phyloP scores from a whole-genome alignment of 805 yeast genomes.

The Metschnikowia amazonensis region DNA sequence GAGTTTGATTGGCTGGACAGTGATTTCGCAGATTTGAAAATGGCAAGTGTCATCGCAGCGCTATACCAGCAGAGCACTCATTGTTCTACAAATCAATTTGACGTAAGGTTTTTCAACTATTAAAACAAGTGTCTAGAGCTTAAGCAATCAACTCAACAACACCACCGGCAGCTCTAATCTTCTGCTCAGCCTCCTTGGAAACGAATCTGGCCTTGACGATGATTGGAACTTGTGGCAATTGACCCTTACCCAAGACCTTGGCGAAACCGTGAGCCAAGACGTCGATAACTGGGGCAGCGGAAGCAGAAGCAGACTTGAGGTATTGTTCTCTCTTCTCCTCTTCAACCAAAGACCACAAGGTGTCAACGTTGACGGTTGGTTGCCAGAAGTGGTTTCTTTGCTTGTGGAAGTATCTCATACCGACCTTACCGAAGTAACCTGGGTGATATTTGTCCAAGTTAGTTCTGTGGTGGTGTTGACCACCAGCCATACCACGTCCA shows the following conservation, averaged over 20 bases:
- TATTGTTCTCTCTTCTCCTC: slow-evolving; percentile 91
- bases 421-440: slow-evolving; percentile 99
- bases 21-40: too few species aligned
- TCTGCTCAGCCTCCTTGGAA: slow-evolving; percentile 98
- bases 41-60: too few species aligned
- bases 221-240: slow-evolving; percentile 96
- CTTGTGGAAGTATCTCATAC: slow-evolving; percentile 99
- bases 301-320: slow-evolving; percentile 76
- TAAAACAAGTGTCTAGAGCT: slow-evolving; percentile 25
- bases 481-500: slow-evolving; percentile 99
- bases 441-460: slow-evolving; percentile 99
- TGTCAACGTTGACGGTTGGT: slow-evolving; percentile 97
- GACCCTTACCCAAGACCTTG: slow-evolving; percentile 99
- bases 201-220: slow-evolving; percentile 99
- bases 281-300: slow-evolving; percentile 98
- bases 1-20: too few species aligned
- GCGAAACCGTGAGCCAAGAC: slow-evolving; percentile 99
- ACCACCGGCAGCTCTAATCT: slow-evolving; percentile 99
- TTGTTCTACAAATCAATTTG: neutral
- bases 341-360: slow-evolving; percentile 96
- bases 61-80: too few species aligned
- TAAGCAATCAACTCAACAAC: slow-evolving; percentile 99
- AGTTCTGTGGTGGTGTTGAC: slow-evolving; percentile 99
- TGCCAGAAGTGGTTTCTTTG: slow-evolving; percentile 94
- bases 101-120: slow-evolving; percentile 18